Evolutionary conservation across 2,329 filamentous ascomycete genomes (phyloP).

Genomic region (Xylariales sp.): DNA sequence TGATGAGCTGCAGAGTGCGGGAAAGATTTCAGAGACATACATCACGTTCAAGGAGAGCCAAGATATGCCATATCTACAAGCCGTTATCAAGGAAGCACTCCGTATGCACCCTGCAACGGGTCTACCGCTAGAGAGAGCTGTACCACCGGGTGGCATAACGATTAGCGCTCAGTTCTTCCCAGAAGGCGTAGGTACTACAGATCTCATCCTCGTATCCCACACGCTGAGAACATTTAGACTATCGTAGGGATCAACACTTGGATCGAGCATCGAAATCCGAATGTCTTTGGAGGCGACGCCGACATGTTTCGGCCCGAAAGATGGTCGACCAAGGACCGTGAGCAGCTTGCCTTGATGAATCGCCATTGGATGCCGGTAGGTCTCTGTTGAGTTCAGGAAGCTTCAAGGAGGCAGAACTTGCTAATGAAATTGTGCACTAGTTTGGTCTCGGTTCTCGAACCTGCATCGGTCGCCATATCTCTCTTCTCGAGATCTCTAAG

Average conservation of each 20-base stretch:
- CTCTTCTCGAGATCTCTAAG: constrained; percentile 38
- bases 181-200: constrained; percentile 12
- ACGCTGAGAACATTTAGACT: constrained; percentile 15
- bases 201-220: not conserved
- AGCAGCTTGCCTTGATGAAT: constrained; percentile 21
- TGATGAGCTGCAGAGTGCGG: constrained; percentile 11
- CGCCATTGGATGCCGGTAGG: constrained; percentile 31
- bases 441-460: constrained; percentile 38
- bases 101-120: constrained; percentile 20
- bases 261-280: constrained; percentile 28
- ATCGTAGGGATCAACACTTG: constrained; percentile 32
- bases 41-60: constrained; percentile 23
- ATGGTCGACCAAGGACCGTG: constrained; percentile 29
- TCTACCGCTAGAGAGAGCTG: constrained; percentile 20
- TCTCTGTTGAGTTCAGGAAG: not conserved
- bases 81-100: constrained; percentile 51
- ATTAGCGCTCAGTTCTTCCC: constrained; percentile 23
- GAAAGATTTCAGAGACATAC: constrained; percentile 10
- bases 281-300: constrained; percentile 28
- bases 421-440: no score
- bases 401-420: no score
- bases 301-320: constrained; percentile 34
- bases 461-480: constrained; percentile 40
- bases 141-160: constrained; percentile 17
- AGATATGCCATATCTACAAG: constrained; percentile 41